Evolutionary conservation across 768 basidiomycete species (phyloP).

Genomic region (Xanthoconium stramineum): DNA sequence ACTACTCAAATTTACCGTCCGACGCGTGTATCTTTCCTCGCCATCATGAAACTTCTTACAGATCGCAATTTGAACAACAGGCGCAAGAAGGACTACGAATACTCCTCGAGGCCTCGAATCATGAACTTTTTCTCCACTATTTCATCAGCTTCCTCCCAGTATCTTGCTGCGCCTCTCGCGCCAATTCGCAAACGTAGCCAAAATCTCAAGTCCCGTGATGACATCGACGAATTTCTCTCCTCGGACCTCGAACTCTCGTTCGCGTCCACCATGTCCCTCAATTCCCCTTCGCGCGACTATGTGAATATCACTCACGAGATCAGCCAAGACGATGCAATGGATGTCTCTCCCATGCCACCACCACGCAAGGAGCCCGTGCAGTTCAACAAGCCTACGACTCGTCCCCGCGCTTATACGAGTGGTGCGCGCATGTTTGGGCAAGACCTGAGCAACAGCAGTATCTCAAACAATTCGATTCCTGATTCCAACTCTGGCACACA

Average conservation of each 20-base stretch:
- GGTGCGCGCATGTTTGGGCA: slow-evolving; percentile 68
- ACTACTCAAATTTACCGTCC: background rate
- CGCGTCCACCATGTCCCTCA: slow-evolving; percentile 76
- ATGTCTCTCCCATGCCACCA: slow-evolving; percentile 68
- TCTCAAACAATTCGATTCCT: slow-evolving; percentile 33
- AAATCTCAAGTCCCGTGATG: slow-evolving; percentile 42
- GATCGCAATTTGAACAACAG: slow-evolving; percentile 44
- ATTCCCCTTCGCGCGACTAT: slow-evolving; percentile 59
- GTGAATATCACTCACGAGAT: slow-evolving; percentile 46
- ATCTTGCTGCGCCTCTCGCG: slow-evolving; percentile 38
- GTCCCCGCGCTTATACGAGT: slow-evolving; percentile 67
- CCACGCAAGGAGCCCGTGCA: slow-evolving; percentile 29
- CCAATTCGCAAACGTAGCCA: slow-evolving; percentile 51
- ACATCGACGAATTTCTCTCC: slow-evolving; percentile 63
- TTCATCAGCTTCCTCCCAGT: slow-evolving; percentile 41
- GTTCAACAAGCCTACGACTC: slow-evolving; percentile 32
- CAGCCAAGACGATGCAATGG: slow-evolving; percentile 65
- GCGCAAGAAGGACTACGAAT: slow-evolving; percentile 38
- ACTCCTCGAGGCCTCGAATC: slow-evolving; percentile 31
- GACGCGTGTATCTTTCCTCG: slow-evolving; percentile 23
- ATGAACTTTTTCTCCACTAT: slow-evolving; percentile 55
- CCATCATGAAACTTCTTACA: slow-evolving; percentile 40
- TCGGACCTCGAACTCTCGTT: slow-evolving; percentile 83
- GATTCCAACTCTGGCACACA: slow-evolving; percentile 28
- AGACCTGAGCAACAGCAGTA: slow-evolving; percentile 61